phyloP scores from a whole-genome alignment of 306 rosid species.

The Malus fusca region DNA sequence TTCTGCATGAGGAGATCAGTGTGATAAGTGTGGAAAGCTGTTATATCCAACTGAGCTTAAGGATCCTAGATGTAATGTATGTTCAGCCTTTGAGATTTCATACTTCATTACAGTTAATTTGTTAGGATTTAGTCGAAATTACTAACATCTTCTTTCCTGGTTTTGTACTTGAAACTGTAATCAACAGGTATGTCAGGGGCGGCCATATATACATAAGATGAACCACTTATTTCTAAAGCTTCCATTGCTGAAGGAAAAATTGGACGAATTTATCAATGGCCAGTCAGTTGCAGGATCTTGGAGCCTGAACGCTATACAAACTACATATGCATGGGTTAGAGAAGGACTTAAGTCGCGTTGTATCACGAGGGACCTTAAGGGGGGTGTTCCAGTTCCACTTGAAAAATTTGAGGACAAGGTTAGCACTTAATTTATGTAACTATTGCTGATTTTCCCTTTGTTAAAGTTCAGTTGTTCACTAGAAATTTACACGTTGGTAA shows the following conservation, averaged over 20 bases:
- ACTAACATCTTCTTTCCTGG: neutral
- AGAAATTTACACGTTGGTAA: neutral
- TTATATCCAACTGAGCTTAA: conserved; percentile 58
- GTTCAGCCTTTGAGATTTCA: neutral
- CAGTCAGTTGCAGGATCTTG: conserved; percentile 55
- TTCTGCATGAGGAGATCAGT: conserved; percentile 77
- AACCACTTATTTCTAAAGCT: conserved; percentile 70
- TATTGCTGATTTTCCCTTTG: neutral
- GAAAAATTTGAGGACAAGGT: conserved; percentile 65
- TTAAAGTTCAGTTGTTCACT: neutral
- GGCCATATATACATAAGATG: conserved; percentile 52
- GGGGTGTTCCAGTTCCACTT: conserved; percentile 85
- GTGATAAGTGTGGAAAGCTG: conserved; percentile 72
- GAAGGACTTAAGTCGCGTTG: conserved; percentile 61
- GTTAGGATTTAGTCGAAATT: neutral
- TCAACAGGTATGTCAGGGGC: conserved; percentile 45
- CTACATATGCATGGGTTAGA: conserved; percentile 60
- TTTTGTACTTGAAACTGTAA: neutral
- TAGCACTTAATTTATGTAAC: neutral
- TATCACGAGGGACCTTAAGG: conserved; percentile 70
- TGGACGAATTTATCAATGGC: conserved; percentile 51
- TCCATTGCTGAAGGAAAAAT: conserved; percentile 50
- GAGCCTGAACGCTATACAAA: conserved; percentile 73
- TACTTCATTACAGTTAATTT: neutral
- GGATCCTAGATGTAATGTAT: conserved; percentile 64